These are phyloP conservation scores for Lactuca sativa DNA, from an alignment of 129 eudicot species.

Conservation along the genomic window DNA sequence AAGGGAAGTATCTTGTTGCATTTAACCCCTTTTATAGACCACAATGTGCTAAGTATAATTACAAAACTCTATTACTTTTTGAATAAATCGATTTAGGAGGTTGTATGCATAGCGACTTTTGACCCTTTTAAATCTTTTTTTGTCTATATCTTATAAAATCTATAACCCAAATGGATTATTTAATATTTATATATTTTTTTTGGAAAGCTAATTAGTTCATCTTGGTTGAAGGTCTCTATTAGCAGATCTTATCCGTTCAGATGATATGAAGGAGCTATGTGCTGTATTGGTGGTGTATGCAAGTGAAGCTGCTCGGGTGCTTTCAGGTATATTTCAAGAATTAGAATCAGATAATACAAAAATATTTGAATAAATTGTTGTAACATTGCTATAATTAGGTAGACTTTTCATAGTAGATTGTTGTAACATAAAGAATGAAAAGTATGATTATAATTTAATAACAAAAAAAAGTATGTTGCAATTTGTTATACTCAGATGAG, in stretches of 20 bases:
- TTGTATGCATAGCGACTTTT: neutral
- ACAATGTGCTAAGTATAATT: neutral
- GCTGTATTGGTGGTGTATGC: constrained; percentile 62
- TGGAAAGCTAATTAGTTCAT: constrained; percentile 9
- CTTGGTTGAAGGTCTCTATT: constrained; percentile 62
- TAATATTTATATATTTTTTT: neutral
- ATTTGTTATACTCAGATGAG: constrained; percentile 25
- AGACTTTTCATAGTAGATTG: neutral
- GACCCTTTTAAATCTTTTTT: neutral
- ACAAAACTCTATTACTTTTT: neutral
- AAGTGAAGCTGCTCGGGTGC: constrained; percentile 49
- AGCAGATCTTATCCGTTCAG: constrained; percentile 50
- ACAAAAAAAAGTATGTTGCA: neutral
- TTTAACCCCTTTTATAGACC: neutral
- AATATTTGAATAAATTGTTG: neutral
- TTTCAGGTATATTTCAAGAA: constrained; percentile 27
- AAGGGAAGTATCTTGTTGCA: too few species aligned
- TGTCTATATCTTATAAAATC: neutral
- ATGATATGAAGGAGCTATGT: constrained; percentile 69
- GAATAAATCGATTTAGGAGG: neutral
- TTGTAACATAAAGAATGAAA: neutral
- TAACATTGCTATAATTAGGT: too few species aligned
- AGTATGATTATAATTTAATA: too few species aligned
- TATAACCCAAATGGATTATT: neutral
- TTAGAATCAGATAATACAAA: neutral